Conservation (phyloP, 2,329 filamentous ascomycete species). For the Aspergillus quadricinctus region DNA sequence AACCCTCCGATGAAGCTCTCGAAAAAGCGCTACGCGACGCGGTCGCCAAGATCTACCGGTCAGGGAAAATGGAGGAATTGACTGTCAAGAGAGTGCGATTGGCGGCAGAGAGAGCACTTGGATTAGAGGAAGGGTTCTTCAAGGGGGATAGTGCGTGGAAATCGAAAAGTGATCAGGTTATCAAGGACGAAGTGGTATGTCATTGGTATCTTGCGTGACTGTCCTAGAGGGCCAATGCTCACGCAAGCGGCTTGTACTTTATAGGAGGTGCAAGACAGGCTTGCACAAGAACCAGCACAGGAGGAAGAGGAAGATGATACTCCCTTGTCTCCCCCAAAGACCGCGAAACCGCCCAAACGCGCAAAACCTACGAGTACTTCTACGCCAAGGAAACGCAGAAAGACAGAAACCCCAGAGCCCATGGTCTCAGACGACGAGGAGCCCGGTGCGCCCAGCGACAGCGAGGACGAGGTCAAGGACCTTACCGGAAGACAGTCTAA, state of each 20-base stretch:
- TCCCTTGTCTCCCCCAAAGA: constrained; percentile 15
- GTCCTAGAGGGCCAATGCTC: not conserved
- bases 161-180: constrained; percentile 48
- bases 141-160: constrained; percentile 55
- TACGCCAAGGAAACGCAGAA: constrained; percentile 32
- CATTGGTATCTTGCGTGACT: not conserved
- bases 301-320: constrained; percentile 7
- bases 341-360: constrained; percentile 24
- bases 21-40: constrained; percentile 37
- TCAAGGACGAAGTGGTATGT: constrained; percentile 50
- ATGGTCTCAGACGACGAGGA: constrained; percentile 17
- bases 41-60: constrained; percentile 32
- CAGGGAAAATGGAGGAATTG: constrained; percentile 47
- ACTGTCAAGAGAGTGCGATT: constrained; percentile 55
- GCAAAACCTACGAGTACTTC: constrained; percentile 17
- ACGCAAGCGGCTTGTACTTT: not conserved
- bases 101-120: constrained; percentile 49
- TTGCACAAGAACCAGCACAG: constrained; percentile 8
- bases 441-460: constrained; percentile 10
- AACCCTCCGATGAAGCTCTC: constrained; percentile 31
- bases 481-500: constrained; percentile 8
- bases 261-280: constrained; percentile 33
- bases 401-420: constrained; percentile 26
- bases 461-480: constrained; percentile 17
- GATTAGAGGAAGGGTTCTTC: constrained; percentile 52